These are phyloP conservation scores for Ensete glaucum DNA, from an alignment of 176 grass and related monocot genomes.

Conservation along the genomic window DNA sequence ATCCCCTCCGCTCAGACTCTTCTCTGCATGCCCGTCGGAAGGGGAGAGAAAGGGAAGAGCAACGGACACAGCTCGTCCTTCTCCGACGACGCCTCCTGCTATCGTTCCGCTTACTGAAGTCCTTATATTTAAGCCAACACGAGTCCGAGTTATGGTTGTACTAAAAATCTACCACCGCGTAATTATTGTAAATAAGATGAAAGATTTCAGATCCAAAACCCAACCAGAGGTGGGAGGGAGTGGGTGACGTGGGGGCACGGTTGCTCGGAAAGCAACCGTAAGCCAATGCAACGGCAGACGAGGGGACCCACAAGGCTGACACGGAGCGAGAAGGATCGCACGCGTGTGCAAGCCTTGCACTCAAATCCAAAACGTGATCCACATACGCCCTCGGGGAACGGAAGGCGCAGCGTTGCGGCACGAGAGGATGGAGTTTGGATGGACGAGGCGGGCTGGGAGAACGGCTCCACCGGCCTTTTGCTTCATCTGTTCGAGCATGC, in stretches of 20 bases:
- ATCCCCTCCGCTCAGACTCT: not conserved
- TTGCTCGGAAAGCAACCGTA: not conserved
- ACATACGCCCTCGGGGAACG: not conserved
- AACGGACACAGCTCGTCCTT: not conserved
- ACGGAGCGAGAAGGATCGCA: constrained; percentile 8
- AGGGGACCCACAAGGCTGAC: not conserved
- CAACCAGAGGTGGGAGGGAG: not conserved
- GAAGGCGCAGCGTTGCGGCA: constrained; percentile 6
- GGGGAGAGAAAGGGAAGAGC: not conserved
- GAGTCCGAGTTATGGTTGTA: too few relatives aligned
- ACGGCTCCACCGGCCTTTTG: not conserved
- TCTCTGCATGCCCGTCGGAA: not conserved
- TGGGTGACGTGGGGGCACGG: constrained; percentile 1
- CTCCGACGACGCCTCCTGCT: not conserved
- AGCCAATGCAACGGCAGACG: not conserved
- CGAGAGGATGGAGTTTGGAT: constrained; percentile 9
- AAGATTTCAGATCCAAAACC: not conserved
- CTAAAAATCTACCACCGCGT: not conserved
- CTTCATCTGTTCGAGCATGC: not conserved
- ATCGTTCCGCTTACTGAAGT: not conserved
- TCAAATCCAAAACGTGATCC: not conserved
- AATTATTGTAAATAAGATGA: too few relatives aligned
- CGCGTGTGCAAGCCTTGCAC: not conserved
- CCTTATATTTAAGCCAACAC: constrained; percentile 1
- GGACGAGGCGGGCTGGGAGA: not conserved